Conservation (phyloP, 1,284 basidiomycete species). For the Leccinum subrobustum region DNA sequence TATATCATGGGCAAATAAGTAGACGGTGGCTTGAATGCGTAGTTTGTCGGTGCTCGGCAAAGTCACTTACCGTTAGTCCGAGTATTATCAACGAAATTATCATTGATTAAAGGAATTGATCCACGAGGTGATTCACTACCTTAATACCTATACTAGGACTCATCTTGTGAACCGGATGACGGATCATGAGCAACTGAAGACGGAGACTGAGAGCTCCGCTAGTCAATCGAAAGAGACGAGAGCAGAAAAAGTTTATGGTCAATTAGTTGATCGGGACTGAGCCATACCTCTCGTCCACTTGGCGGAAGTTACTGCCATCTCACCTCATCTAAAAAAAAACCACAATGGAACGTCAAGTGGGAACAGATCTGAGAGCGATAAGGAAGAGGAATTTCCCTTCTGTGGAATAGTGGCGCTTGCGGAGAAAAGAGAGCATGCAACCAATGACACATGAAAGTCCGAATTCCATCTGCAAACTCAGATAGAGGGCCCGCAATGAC, state of each 20-base stretch:
- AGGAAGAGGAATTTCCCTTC: constrained; percentile 12
- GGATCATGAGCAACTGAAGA: constrained; percentile 12
- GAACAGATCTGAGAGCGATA: constrained; percentile 25
- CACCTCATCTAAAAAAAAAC: constrained; percentile 16
- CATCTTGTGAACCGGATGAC: constrained; percentile 16
- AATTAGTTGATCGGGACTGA: constrained; percentile 16
- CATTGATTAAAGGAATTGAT: constrained; percentile 23
- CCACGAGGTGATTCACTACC: constrained; percentile 25
- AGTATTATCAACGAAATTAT: constrained; percentile 18
- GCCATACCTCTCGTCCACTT: constrained; percentile 14
- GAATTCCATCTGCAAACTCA: constrained; percentile 33
- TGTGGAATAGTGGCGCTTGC: constrained; percentile 26
- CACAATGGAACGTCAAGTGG: constrained; percentile 18
- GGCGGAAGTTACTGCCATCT: constrained; percentile 14
- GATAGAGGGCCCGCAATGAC: constrained; percentile 22
- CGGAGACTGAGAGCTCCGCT: constrained; percentile 22
- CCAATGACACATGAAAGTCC: constrained; percentile 35
- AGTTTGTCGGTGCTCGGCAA: constrained; percentile 22
- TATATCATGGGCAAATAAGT: constrained; percentile 15
- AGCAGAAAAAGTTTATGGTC: constrained; percentile 24
- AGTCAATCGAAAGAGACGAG: constrained; percentile 8
- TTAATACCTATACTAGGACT: constrained; percentile 1
- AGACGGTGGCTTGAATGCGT: constrained; percentile 10
- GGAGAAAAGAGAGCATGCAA: constrained; percentile 27
- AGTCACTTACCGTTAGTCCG: constrained; percentile 16